Conservation (phyloP, 73 alveolate species). For the Paramecium caudatum region DNA sequence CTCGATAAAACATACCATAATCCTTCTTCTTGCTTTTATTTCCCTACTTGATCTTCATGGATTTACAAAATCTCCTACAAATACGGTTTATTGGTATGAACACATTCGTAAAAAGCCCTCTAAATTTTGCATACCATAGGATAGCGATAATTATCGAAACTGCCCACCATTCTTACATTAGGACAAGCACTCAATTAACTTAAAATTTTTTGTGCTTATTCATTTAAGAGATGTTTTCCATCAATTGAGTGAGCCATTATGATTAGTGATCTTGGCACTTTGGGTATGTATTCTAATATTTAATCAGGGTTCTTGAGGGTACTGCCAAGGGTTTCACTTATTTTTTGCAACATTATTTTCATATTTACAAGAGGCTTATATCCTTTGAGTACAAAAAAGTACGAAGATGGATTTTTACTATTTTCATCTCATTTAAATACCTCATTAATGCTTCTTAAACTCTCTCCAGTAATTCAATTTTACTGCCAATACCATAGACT, state of each 20-base stretch:
- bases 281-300: neutral
- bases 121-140: neutral
- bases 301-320: neutral
- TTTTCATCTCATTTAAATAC: neutral
- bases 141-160: constrained; percentile 57
- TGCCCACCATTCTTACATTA: neutral
- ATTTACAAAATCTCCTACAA: neutral
- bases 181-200: neutral
- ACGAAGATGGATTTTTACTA: constrained; percentile 1
- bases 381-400: constrained; percentile 19
- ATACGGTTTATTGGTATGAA: constrained; percentile 17
- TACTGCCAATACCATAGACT: constrained; percentile 57
- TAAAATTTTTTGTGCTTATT: neutral
- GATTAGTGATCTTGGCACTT: neutral
- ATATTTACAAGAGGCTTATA: constrained; percentile 12
- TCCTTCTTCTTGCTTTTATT: constrained; percentile 40
- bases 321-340: constrained; percentile 29
- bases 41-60: constrained; percentile 7
- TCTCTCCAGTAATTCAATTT: constrained; percentile 23
- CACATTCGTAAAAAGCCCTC: neutral
- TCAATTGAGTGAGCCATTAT: constrained; percentile 24
- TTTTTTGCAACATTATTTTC: neutral
- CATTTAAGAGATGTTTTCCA: constrained; percentile 26
- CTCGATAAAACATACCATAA: constrained; percentile 41
- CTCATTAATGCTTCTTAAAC: neutral